Base-by-base conservation (phyloP, 106 monocot species). In the Dactylorhiza incarnata region DNA sequence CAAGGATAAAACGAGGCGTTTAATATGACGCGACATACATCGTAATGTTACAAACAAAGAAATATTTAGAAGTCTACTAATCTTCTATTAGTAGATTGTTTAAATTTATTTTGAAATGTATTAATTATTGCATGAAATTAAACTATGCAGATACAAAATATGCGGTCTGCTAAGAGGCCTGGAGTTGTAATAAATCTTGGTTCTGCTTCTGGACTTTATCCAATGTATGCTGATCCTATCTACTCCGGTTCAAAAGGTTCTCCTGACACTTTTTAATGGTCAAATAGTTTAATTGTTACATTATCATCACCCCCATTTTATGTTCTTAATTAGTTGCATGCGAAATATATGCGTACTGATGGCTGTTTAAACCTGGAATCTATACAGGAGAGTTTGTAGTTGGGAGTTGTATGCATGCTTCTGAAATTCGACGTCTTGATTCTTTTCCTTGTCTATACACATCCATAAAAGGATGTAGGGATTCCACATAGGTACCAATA, bases 141-240 rank as follows among this genome's bases (percentile, higher is more conserved):
- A 26, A 71, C 49, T 5, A 44, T 53, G 52, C 87, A 97, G 96
- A 89, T 93, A 61, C 84, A 83, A 82, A 80, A 80, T 73, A 93
- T 97, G 91, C 81, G 80, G 50, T 73, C 79, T 14, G 48, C 45
- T 22, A 89, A 89, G 71, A 91, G 78, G 74, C 84, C 79, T 63
- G 94, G 97, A 65, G 88, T 88, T 19, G 85, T 99, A 84, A 79
- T 99, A 75, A 99, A 99, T 85, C 45, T 99, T 81, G 97, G 89
- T 49, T 99, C 97, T 73, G 88, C 94, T 5, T 68, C 91, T 47
- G 94, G 94, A 43, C 89, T 99, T 79, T 94, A 91, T 83, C 94
- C 94, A 46, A 53, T 82, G 61, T 74, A 76, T 74, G 6, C 4
- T 74, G 89, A 91, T 47, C 91, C 97, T 44, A 79, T 91, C 43